Evolutionary conservation across 352 stramenopile genomes (phyloP).

Genomic region (Pythium aristosporum): DNA sequence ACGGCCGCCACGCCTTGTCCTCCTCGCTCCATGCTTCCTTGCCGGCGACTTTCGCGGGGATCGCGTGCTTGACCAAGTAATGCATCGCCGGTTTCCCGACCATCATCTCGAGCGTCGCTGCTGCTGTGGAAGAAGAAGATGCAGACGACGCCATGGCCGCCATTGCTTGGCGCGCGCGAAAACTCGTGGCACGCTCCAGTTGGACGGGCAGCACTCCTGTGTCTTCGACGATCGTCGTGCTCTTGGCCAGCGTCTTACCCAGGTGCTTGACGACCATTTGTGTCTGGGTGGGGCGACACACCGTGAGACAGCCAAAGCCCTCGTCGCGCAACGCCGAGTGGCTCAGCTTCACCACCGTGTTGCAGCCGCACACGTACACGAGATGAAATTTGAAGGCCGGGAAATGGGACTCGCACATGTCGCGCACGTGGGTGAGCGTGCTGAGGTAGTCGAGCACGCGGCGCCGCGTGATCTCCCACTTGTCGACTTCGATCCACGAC

Average conservation of each 20-base stretch:
- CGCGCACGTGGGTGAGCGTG: conserved; percentile 64
- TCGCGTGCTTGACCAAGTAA: conserved; percentile 58
- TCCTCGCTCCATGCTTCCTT: conserved; percentile 59
- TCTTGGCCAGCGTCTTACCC: conserved; percentile 53
- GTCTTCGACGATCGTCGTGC: conserved; percentile 70
- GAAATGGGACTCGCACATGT: conserved; percentile 78
- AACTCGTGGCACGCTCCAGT: conserved; percentile 64
- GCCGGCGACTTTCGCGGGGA: conserved; percentile 57
- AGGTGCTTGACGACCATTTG: conserved; percentile 76
- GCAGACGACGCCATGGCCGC: conserved; percentile 12
- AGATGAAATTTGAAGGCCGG: conserved; percentile 58
- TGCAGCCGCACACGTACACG: conserved; percentile 78
- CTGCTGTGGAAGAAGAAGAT: conserved; percentile 5
- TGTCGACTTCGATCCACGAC: conserved; percentile 84
- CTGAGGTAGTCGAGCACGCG: conserved; percentile 77
- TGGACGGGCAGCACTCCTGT: conserved; percentile 65
- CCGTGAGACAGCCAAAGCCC: conserved; percentile 66
- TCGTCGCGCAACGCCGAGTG: conserved; percentile 64
- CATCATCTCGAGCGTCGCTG: conserved; percentile 59
- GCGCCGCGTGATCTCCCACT: conserved; percentile 77
- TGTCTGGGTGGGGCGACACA: conserved; percentile 65
- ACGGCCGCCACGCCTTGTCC: conserved; percentile 59
- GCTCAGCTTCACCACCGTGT: conserved; percentile 78
- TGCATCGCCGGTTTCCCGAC: conserved; percentile 63
- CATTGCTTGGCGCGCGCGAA: conserved; percentile 58